phyloP scores from a whole-genome alignment of 768 basidiomycete genomes.

The Hysterangium stoloniferum region DNA sequence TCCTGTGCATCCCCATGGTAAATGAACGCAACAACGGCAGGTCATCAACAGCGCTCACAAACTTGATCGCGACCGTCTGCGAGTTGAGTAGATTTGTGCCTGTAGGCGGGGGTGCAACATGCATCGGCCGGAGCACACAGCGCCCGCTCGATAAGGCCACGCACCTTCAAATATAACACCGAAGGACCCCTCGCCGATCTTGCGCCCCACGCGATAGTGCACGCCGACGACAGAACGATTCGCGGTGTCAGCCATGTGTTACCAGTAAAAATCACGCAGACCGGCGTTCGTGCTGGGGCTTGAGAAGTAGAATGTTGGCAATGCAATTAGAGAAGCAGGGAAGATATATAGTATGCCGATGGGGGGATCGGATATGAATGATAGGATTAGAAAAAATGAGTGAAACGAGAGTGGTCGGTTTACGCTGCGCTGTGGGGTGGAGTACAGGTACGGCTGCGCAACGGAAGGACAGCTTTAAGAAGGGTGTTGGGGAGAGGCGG shows the following conservation, averaged over 20 bases:
- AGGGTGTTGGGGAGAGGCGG: too few species aligned
- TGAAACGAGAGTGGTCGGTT: slow-evolving; percentile 6
- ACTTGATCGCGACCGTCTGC: slow-evolving; percentile 99
- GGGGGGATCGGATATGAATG: neutral
- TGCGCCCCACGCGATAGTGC: slow-evolving; percentile 97
- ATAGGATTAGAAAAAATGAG: neutral
- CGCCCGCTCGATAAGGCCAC: slow-evolving; percentile 13
- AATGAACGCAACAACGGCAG: slow-evolving; percentile 13
- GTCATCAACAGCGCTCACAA: slow-evolving; percentile 88
- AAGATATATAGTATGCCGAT: neutral
- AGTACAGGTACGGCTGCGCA: too few species aligned
- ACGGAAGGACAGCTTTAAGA: too few species aligned
- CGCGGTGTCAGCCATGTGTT: slow-evolving; percentile 6
- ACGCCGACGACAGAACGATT: slow-evolving; percentile 60
- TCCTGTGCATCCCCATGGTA: slow-evolving; percentile 39
- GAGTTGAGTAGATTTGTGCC: slow-evolving; percentile 97
- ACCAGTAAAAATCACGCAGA: slow-evolving; percentile 4
- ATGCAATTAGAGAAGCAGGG: neutral
- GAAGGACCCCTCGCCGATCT: slow-evolving; percentile 98
- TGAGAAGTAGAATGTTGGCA: neutral
- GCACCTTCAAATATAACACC: slow-evolving; percentile 93
- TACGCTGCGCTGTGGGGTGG: too few species aligned
- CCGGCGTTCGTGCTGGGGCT: neutral
- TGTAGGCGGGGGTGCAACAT: slow-evolving; percentile 25
- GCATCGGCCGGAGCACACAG: neutral